Evolutionary conservation across 192 early-diverging fungal species (phyloP).

Genomic region (Chytriomyces sp.): DNA sequence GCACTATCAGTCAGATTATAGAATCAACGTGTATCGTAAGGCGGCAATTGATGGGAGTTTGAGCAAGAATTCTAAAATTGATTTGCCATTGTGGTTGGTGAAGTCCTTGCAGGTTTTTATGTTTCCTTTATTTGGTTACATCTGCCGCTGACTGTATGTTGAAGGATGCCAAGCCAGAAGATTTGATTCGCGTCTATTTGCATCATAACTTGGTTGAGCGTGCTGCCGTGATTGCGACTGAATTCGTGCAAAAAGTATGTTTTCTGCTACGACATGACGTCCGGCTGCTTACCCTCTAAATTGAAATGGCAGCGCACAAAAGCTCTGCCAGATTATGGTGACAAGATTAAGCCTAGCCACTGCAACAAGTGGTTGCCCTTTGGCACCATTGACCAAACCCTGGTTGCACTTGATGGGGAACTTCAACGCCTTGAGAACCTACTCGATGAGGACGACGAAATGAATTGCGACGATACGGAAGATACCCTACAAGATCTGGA

Average conservation of each 20-base stretch:
- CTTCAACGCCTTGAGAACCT: too few species aligned
- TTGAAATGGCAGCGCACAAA: background rate
- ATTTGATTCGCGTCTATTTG: slow-evolving; percentile 38
- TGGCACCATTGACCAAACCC: slow-evolving; percentile 4
- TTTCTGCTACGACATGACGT: background rate
- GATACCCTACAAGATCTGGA: background rate
- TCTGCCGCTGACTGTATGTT: too few species aligned
- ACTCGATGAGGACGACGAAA: background rate
- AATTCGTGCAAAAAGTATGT: slow-evolving; percentile 32
- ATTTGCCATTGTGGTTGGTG: slow-evolving; percentile 37
- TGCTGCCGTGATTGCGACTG: slow-evolving; percentile 28
- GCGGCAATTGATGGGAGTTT: slow-evolving; percentile 32
- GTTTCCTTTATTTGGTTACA: background rate
- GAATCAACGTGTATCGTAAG: background rate
- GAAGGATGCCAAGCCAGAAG: slow-evolving; percentile 28
- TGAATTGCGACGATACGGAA: background rate
- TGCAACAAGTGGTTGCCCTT: slow-evolving; percentile 3
- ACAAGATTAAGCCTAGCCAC: slow-evolving; percentile 9
- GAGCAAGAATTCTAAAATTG: slow-evolving; percentile 11
- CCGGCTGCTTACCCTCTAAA: background rate
- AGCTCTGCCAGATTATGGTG: slow-evolving; percentile 3
- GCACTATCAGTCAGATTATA: slow-evolving; percentile 5
- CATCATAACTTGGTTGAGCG: slow-evolving; percentile 25
- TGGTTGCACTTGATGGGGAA: background rate
- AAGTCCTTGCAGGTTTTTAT: slow-evolving; percentile 31